phyloP scores from a whole-genome alignment of 2,329 filamentous ascomycete genomes.

The Xylaria sp. region DNA sequence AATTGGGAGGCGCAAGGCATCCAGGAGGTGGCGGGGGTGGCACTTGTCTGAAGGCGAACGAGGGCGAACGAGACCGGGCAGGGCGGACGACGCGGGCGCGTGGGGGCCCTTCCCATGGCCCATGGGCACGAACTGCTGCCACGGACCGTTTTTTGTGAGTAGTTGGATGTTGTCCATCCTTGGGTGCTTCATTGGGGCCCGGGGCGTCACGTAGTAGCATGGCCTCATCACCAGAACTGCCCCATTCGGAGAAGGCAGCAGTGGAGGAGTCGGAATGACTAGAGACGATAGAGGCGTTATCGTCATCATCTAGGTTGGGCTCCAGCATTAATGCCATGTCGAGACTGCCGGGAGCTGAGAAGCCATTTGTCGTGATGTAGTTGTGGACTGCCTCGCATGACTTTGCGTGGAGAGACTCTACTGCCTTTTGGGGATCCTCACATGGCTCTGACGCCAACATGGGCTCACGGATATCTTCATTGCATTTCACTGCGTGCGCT shows the following conservation, averaged over 20 bases:
- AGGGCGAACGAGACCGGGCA: constrained; percentile 23
- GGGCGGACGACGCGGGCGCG: constrained; percentile 17
- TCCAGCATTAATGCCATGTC: constrained; percentile 35
- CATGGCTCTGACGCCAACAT: constrained; percentile 42
- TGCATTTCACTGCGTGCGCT: constrained; percentile 43
- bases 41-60: constrained; percentile 11
- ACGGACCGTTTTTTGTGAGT: neutral
- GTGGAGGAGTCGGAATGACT: constrained; percentile 41
- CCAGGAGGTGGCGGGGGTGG: constrained; percentile 26
- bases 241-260: constrained; percentile 42
- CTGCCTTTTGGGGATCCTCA: constrained; percentile 36
- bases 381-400: constrained; percentile 46
- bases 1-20: constrained; percentile 8
- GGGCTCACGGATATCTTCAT: constrained; percentile 38
- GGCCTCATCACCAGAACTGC: constrained; percentile 44
- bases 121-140: neutral
- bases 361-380: constrained; percentile 45
- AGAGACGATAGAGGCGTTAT: constrained; percentile 42
- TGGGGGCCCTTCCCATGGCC: constrained; percentile 22
- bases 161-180: constrained; percentile 17
- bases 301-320: constrained; percentile 33
- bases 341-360: constrained; percentile 37
- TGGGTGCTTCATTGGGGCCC: neutral
- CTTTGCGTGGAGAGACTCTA: constrained; percentile 45
- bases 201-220: constrained; percentile 20